phyloP scores from a whole-genome alignment of 2,329 filamentous ascomycete genomes.

The Arthrocladium fulminans region DNA sequence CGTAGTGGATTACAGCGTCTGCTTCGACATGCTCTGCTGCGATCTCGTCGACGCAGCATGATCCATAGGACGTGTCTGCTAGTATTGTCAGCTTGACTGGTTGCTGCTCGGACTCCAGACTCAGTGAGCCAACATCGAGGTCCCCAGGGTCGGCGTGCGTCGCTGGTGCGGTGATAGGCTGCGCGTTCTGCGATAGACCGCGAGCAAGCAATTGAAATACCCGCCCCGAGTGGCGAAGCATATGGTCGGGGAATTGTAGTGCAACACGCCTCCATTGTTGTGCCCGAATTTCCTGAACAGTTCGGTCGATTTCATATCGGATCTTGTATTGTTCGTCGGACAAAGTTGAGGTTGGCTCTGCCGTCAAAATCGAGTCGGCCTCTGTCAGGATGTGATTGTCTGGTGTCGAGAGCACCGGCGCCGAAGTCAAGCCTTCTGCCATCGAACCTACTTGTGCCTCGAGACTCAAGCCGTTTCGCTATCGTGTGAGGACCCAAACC shows the following conservation, averaged over 20 bases:
- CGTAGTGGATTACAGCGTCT: constrained; percentile 89
- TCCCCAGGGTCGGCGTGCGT: constrained; percentile 4
- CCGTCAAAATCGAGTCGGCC: constrained; percentile 30
- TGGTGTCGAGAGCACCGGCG: constrained; percentile 55
- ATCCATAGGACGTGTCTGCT: constrained; percentile 91
- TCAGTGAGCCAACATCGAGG: background rate
- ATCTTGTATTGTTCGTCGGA: constrained; percentile 62
- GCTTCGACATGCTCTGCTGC: constrained; percentile 89
- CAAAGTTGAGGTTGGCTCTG: constrained; percentile 20
- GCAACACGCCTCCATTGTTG: constrained; percentile 69
- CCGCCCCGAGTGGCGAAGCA: constrained; percentile 76
- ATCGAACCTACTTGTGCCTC: too few relatives aligned
- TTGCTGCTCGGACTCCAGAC: constrained; percentile 16
- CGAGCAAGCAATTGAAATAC: constrained; percentile 60
- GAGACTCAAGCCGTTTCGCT: too few relatives aligned
- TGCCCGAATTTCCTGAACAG: constrained; percentile 63
- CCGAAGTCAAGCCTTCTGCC: constrained; percentile 28
- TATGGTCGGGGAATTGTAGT: constrained; percentile 90
- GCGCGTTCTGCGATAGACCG: constrained; percentile 34
- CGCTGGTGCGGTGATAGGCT: background rate
- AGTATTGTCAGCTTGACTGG: constrained; percentile 63
- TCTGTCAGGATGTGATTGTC: constrained; percentile 53
- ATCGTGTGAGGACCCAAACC: too few relatives aligned
- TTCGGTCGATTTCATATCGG: constrained; percentile 79
- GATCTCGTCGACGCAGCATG: constrained; percentile 94